A percentile compares a stretch with the other conserved stretches of the same genome.
Evolutionary conservation across 2,329 filamentous ascomycete species (phyloP).

Genomic region (Xylaria sp.): DNA sequence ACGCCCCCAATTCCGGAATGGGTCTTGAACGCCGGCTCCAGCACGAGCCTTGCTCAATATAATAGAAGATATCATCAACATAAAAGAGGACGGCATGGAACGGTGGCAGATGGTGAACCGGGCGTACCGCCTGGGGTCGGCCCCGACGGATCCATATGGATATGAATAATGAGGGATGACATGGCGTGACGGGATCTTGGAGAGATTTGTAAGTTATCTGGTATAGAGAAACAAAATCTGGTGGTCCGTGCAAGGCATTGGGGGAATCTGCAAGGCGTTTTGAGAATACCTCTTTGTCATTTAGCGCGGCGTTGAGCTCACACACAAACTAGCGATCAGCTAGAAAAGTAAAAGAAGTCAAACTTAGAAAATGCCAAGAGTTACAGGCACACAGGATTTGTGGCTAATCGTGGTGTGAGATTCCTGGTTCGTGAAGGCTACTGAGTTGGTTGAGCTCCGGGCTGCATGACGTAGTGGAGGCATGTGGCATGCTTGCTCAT

Average conservation of each 20-base stretch:
- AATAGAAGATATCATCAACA: constrained; percentile 55
- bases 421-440: not conserved
- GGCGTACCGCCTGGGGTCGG: constrained; percentile 20
- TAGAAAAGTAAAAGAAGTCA: constrained; percentile 22
- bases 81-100: constrained; percentile 46
- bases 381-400: not conserved
- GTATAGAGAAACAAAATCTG: constrained; percentile 23
- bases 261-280: constrained; percentile 35
- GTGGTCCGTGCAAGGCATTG: constrained; percentile 11
- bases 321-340: constrained; percentile 18
- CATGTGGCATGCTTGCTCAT: no score
- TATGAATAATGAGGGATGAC: constrained; percentile 29
- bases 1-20: constrained; percentile 71
- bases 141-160: not conserved
- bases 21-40: constrained; percentile 64
- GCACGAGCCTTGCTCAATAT: constrained; percentile 61
- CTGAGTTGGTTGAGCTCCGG: not conserved
- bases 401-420: not conserved
- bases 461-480: not conserved
- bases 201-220: constrained; percentile 33
- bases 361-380: constrained; percentile 15
- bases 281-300: constrained; percentile 47
- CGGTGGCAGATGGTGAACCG: no score
- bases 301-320: constrained; percentile 45
- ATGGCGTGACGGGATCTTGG: constrained; percentile 25